A percentile compares a stretch with the other conserved stretches of the same genome.
Conservation (phyloP, 2,329 filamentous ascomycete species). For the Nigrograna mackinnonii region DNA sequence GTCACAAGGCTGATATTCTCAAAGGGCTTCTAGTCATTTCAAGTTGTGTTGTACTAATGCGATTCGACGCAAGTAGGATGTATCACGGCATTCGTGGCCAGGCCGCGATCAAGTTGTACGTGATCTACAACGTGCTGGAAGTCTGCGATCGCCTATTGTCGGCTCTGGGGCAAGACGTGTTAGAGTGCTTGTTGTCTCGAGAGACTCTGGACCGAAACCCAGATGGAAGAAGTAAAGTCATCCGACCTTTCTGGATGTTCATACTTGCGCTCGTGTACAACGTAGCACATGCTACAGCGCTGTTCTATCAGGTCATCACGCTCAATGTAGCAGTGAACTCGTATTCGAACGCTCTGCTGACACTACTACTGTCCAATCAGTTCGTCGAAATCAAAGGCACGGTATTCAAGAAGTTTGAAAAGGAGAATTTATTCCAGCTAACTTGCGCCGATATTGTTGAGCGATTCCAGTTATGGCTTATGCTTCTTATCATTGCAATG, state of each 20-base stretch:
- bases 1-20: conserved; percentile 93
- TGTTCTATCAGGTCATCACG: conserved; percentile 98
- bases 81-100: conserved; percentile 97
- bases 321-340: conserved; percentile 98
- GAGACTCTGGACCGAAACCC: conserved; percentile 88
- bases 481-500: conserved; percentile 93
- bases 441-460: conserved; percentile 97
- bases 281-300: conserved; percentile 78
- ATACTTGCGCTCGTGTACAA: conserved; percentile 85
- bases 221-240: conserved; percentile 86
- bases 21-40: conserved; percentile 87
- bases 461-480: conserved; percentile 95
- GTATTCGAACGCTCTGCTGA: conserved; percentile 93
- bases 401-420: conserved; percentile 98
- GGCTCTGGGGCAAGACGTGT: conserved; percentile 90
- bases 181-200: conserved; percentile 92
- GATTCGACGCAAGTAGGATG: conserved; percentile 93
- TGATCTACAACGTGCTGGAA: conserved; percentile 97
- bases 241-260: conserved; percentile 91
- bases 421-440: conserved; percentile 95
- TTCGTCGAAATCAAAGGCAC: conserved; percentile 99
- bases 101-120: conserved; percentile 96
- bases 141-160: conserved; percentile 88
- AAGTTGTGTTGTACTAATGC: conserved; percentile 84
- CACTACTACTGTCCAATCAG: conserved; percentile 91